Base-by-base conservation (phyloP, 1,284 basidiomycete species). In the Coniferiporia sulphurascens region DNA sequence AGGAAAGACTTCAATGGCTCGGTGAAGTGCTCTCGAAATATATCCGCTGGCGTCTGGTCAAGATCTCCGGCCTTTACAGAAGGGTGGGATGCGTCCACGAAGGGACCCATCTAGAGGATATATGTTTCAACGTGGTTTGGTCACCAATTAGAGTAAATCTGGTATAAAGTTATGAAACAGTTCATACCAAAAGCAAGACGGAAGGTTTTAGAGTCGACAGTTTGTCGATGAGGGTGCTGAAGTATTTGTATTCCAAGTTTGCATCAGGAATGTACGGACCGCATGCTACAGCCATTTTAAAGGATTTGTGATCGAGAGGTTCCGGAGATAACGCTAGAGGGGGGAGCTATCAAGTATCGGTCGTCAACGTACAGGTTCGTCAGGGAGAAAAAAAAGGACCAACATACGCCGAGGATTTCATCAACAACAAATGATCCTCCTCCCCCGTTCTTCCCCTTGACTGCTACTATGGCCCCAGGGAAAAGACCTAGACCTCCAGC, bases 401-500 rank as follows among this genome's bases (percentile, higher is more conserved):
- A 27, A 27, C 27, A 27, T 63, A 90, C 94, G 66, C 87, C 78
- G 41, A 98, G 72, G 12, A 98, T 78, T 68, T 98, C 94, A 27
- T 85, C 84, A 0, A 89, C 95, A 13, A 86, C 79, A 70, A 98
- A 99, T 71, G 84, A 86, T 1, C 85, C 87, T 4, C 92, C 95
- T 1, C 93, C 93, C 1, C 94, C 95, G 71, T 98, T 98, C 67
- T 84, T 83, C 0, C 97, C 97, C 65, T 85, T 89, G n/a, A 98
- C 70, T 2, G 89, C 92, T 0, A 91, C 87, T 50, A 99, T 86
- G 44, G 88, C 87, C 1, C 97, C 97, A 0, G 95, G 93, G 69
- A 95, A 99, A 35, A 99, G 70, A 0, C 90, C 87, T 19, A 89
- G 75, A 0, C 85, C 84, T n/a, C 82, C 83, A 21, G 83, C 76